phyloP scores from a whole-genome alignment of 108 stramenopile genomes.

The Parietichytrium sp. region DNA sequence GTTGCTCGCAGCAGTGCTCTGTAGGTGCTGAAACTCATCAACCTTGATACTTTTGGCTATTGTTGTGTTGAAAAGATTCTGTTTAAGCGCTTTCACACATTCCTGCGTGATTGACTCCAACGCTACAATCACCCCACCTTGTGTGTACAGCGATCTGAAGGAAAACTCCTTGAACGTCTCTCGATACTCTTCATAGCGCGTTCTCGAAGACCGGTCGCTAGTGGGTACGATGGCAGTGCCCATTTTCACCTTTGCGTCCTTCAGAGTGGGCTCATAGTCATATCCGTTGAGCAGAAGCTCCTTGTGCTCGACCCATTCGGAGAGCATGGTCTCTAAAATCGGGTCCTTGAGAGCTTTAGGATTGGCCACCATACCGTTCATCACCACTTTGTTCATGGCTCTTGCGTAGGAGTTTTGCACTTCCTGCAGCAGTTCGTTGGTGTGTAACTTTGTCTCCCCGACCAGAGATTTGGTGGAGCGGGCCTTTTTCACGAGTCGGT shows the following conservation, averaged over 20 bases:
- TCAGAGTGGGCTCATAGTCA: no score
- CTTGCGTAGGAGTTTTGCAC: conserved; percentile 49
- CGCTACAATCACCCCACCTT: conserved; percentile 22
- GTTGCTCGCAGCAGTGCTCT: conserved; percentile 46
- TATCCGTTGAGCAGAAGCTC: no score
- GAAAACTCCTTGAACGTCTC: conserved; percentile 8
- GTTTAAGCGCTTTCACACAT: conserved; percentile 23
- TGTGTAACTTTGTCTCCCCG: not conserved
- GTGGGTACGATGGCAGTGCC: no score
- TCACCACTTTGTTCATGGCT: conserved; percentile 59
- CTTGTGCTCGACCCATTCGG: no score
- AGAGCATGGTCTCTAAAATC: no score
- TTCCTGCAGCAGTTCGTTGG: conserved; percentile 40
- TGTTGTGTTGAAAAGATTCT: conserved; percentile 26
- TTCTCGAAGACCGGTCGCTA: no score
- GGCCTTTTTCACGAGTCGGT: conserved; percentile 36
- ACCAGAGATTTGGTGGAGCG: not conserved
- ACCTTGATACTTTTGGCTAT: conserved; percentile 39
- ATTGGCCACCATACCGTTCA: conserved; percentile 39
- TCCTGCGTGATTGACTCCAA: conserved; percentile 39
- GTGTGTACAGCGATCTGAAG: conserved; percentile 40
- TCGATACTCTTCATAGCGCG: conserved; percentile 9
- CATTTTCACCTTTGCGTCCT: no score
- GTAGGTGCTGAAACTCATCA: conserved; percentile 52
- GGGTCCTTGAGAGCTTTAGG: not conserved